Percentiles rank a stretch among this genome's conserved stretches.
Evolutionary conservation across 805 yeast species (phyloP).

Genomic region (Kodamaea restingae): DNA sequence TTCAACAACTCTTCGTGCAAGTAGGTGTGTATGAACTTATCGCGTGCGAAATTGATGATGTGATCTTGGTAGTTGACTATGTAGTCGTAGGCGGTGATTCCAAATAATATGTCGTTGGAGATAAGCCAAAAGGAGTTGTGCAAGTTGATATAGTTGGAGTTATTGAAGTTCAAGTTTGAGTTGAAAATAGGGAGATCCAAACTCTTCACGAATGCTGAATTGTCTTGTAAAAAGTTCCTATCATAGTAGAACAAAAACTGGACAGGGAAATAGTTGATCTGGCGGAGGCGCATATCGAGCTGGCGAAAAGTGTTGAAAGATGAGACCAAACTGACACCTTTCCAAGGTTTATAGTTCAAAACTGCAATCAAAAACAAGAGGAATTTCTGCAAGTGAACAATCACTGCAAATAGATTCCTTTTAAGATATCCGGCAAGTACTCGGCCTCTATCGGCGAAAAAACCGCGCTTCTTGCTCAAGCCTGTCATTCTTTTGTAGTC

Average conservation of each 20-base stretch:
- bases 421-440: neutral
- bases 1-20: conserved; percentile 44
- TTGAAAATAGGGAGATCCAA: conserved; percentile 34
- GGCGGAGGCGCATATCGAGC: conserved; percentile 71
- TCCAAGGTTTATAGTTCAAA: conserved; percentile 25
- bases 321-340: conserved; percentile 27
- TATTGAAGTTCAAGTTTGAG: conserved; percentile 34
- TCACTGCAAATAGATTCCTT: conserved; percentile 1
- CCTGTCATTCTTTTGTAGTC: conserved; percentile 5
- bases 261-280: conserved; percentile 71
- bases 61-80: conserved; percentile 30
- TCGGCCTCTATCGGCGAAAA: neutral
- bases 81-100: conserved; percentile 52
- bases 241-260: conserved; percentile 63
- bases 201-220: conserved; percentile 42
- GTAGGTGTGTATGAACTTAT: conserved; percentile 31
- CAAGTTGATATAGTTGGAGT: conserved; percentile 63
- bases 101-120: conserved; percentile 75
- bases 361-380: conserved; percentile 18
- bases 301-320: conserved; percentile 70
- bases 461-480: neutral
- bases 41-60: conserved; percentile 20
- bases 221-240: conserved; percentile 15
- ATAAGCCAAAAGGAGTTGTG: conserved; percentile 89
- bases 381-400: conserved; percentile 15